phyloP scores from a whole-genome alignment of 495 filamentous ascomycete species.

The Aspergillus asperescens region DNA sequence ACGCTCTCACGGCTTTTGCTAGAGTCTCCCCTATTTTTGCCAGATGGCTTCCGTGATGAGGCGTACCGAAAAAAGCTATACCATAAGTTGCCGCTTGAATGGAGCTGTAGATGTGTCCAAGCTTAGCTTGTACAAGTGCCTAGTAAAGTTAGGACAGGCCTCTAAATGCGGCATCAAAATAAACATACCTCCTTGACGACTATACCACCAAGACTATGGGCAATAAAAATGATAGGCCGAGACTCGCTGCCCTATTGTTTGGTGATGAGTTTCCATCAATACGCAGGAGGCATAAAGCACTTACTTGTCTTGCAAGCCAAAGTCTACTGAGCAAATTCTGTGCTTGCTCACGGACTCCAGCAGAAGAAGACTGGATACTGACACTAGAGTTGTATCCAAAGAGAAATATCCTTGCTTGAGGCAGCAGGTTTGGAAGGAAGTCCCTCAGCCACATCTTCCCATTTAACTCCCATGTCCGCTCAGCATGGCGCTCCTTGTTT shows the following conservation, averaged over 20 bases:
- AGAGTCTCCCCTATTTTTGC: slow-evolving; percentile 20
- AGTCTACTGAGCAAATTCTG: slow-evolving; percentile 26
- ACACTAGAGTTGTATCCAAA: slow-evolving; percentile 38
- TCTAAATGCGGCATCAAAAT: not conserved
- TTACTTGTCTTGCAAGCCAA: slow-evolving; percentile 13
- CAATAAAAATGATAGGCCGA: slow-evolving; percentile 18
- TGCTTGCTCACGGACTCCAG: slow-evolving; percentile 30
- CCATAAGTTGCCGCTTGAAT: slow-evolving; percentile 25
- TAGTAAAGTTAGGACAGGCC: not conserved
- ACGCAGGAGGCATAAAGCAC: not conserved
- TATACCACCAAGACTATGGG: slow-evolving; percentile 18
- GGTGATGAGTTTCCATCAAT: not conserved
- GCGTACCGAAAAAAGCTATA: slow-evolving; percentile 20
- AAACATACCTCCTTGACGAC: slow-evolving; percentile 13
- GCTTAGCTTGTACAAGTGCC: slow-evolving; percentile 21
- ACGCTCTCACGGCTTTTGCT: slow-evolving; percentile 19
- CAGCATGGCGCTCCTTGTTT: slow-evolving; percentile 20
- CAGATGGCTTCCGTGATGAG: slow-evolving; percentile 18
- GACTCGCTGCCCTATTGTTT: slow-evolving; percentile 2
- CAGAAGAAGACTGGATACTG: slow-evolving; percentile 21
- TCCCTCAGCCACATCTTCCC: slow-evolving; percentile 33
- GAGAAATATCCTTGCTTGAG: slow-evolving; percentile 30
- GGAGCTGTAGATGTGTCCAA: slow-evolving; percentile 13
- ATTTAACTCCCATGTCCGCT: slow-evolving; percentile 28
- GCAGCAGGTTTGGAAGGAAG: slow-evolving; percentile 29